These are phyloP conservation scores for Phytophthora uliginosa DNA, from an alignment of 352 stramenopile species.

Conservation along the genomic window DNA sequence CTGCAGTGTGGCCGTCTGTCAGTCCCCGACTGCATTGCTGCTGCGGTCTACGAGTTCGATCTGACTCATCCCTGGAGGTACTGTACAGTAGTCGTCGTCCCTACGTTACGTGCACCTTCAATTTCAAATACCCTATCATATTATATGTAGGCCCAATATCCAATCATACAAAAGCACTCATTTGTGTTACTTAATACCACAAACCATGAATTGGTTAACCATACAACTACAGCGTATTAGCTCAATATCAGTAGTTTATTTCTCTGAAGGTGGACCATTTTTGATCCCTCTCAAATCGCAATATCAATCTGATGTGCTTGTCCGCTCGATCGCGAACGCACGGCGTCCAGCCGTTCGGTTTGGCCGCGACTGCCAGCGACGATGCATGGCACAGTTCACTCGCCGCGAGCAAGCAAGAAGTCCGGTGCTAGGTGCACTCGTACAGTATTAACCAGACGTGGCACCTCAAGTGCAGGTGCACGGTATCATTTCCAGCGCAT, in stretches of 20 bases:
- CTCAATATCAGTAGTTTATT: background rate
- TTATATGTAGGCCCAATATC: background rate
- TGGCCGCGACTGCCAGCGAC: background rate
- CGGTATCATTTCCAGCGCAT: constrained; percentile 9
- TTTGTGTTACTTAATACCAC: no score
- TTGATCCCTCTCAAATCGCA: background rate
- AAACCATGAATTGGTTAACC: no score
- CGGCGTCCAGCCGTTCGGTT: background rate
- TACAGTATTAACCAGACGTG: background rate
- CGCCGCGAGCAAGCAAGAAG: background rate
- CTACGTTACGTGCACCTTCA: background rate
- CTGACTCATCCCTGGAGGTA: background rate
- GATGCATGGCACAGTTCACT: background rate
- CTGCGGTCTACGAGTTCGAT: background rate
- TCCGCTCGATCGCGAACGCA: constrained; percentile 4
- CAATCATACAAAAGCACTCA: background rate
- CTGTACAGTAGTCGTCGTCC: background rate
- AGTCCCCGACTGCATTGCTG: background rate
- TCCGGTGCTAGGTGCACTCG: background rate
- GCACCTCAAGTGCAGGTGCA: constrained; percentile 27
- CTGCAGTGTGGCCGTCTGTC: background rate
- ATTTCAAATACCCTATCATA: background rate
- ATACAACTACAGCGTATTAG: no score
- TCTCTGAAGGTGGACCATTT: background rate
- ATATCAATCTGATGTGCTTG: background rate